A percentile compares a stretch with the other conserved stretches of the same genome.
These are phyloP conservation scores for Flammula alnicola DNA, from an alignment of 1,284 basidiomycete species.

Conservation along the genomic window DNA sequence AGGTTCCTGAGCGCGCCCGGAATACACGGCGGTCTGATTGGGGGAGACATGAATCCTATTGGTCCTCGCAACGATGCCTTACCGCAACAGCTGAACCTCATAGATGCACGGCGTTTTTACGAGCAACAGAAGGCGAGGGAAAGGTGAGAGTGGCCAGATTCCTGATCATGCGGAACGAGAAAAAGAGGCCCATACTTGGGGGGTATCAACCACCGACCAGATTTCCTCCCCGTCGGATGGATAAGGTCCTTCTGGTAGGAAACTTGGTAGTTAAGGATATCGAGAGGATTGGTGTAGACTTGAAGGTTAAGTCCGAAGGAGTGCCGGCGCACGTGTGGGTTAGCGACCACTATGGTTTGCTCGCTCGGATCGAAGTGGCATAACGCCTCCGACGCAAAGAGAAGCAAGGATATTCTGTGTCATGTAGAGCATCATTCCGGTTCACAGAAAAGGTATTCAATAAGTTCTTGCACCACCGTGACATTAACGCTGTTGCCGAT, in stretches of 20 bases:
- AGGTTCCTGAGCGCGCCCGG: constrained; percentile 5
- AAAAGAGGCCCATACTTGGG: constrained; percentile 22
- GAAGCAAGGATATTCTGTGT: no score
- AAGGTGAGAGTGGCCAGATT: no score
- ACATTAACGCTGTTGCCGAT: constrained; percentile 85
- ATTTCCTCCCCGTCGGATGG: constrained; percentile 18
- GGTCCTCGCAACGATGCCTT: constrained; percentile 15
- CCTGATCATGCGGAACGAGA: no score
- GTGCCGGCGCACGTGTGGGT: no score
- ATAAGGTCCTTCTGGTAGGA: constrained; percentile 19
- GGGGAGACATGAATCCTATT: constrained; percentile 25
- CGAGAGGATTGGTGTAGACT: constrained; percentile 15
- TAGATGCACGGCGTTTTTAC: constrained; percentile 16
- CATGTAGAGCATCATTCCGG: no score
- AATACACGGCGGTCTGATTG: constrained; percentile 16
- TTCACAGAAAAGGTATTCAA: constrained; percentile 54
- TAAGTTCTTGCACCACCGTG: constrained; percentile 59
- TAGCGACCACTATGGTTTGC: no score
- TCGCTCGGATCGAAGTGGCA: no score
- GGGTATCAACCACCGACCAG: constrained; percentile 17
- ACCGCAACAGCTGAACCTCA: constrained; percentile 11
- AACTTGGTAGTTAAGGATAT: constrained; percentile 2
- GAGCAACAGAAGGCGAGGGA: no score
- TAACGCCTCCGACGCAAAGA: no score
- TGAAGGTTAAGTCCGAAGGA: no score